phyloP scores from a whole-genome alignment of 768 basidiomycete species.

The Pleurotus giganteus region DNA sequence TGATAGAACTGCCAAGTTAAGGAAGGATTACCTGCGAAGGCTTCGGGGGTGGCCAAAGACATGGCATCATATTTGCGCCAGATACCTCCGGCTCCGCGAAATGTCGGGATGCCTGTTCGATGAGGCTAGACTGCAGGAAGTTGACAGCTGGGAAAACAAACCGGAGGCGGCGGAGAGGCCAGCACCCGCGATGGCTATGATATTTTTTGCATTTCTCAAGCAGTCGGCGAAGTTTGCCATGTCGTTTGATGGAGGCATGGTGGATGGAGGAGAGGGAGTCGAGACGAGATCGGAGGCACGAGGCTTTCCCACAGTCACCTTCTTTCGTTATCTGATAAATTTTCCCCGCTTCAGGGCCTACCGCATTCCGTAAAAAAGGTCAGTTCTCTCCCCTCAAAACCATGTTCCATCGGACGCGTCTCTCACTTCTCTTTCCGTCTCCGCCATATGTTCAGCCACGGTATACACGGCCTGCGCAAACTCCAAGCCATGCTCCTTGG shows the following conservation, averaged over 20 bases:
- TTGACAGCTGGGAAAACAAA: constrained; percentile 17
- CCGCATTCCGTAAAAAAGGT: constrained; percentile 9
- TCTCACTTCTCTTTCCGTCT: background rate
- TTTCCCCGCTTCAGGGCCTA: constrained; percentile 9
- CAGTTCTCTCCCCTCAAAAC: background rate
- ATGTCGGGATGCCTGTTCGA: constrained; percentile 41
- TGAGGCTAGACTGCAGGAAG: background rate
- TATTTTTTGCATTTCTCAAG: constrained; percentile 28
- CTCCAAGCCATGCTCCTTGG: constrained; percentile 43
- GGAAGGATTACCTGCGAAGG: constrained; percentile 45
- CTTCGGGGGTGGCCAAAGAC: constrained; percentile 51
- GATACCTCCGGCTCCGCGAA: constrained; percentile 48
- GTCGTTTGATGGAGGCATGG: constrained; percentile 25
- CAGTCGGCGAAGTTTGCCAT: constrained; percentile 28
- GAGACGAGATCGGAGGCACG: background rate
- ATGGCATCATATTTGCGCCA: constrained; percentile 52
- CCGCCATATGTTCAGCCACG: background rate
- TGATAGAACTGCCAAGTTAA: constrained; percentile 68
- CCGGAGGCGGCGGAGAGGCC: constrained; percentile 67
- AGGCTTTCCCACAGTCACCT: too few relatives aligned
- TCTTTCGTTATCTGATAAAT: constrained; percentile 31
- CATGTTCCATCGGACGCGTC: constrained; percentile 8
- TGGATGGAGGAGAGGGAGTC: background rate
- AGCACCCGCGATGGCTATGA: constrained; percentile 47
- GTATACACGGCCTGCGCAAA: constrained; percentile 20